Evolutionary conservation across 2,329 filamentous ascomycete genomes (phyloP).

Genomic region (Phialophora tarda): DNA sequence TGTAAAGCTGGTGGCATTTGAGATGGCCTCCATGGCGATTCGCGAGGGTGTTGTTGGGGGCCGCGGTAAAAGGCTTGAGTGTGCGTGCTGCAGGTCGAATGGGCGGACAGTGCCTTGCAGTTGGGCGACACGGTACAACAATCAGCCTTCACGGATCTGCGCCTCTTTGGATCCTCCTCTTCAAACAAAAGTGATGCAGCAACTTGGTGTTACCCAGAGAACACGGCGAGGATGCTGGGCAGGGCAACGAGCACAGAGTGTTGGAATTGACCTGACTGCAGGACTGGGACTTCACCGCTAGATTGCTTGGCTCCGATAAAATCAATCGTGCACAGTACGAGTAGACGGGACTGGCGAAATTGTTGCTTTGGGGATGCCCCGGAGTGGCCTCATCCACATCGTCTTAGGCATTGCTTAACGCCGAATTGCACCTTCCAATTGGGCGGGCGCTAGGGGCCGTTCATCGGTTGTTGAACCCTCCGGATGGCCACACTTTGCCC

Average conservation of each 20-base stretch:
- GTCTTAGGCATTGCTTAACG: neutral
- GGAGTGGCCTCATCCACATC: neutral
- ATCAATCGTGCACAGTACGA: neutral
- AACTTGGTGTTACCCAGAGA: neutral
- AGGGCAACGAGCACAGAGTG: neutral
- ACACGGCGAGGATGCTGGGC: neutral
- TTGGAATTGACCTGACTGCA: neutral
- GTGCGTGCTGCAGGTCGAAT: slow-evolving; percentile 30
- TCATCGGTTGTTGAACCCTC: slow-evolving; percentile 29
- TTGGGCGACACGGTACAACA: slow-evolving; percentile 5
- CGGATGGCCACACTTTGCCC: slow-evolving; percentile 34
- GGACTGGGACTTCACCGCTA: slow-evolving; percentile 20
- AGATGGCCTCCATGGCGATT: slow-evolving; percentile 46
- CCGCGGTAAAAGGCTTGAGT: slow-evolving; percentile 19
- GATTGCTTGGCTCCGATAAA: slow-evolving; percentile 18
- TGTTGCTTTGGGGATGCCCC: slow-evolving; percentile 7
- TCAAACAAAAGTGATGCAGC: neutral
- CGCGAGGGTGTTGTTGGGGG: slow-evolving; percentile 10
- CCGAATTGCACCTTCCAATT: slow-evolving; percentile 9
- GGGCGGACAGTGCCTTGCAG: slow-evolving; percentile 28
- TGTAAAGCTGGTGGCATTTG: slow-evolving; percentile 69
- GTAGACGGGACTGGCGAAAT: neutral
- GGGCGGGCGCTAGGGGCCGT: neutral
- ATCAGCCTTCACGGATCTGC: neutral
- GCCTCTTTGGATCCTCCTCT: slow-evolving; percentile 6